Percentiles rank a stretch among this genome's conserved stretches.
phyloP scores from a whole-genome alignment of 2,329 filamentous ascomycete genomes.

The Aspergillus intermedius region DNA sequence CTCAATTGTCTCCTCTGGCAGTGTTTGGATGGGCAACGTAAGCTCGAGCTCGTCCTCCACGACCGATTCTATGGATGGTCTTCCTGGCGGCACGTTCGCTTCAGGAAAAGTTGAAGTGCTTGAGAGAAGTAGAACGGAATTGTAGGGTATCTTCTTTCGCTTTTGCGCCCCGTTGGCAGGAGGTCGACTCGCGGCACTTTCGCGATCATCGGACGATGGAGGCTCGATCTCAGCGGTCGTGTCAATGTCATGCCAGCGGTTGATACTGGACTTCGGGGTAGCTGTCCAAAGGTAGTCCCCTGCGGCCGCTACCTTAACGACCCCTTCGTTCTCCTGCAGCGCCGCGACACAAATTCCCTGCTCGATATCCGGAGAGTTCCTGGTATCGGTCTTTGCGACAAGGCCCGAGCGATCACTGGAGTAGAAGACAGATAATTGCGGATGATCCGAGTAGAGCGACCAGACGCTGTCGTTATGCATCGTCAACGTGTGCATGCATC shows the following conservation, averaged over 20 bases:
- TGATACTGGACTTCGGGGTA: constrained; percentile 84
- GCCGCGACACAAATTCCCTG: constrained; percentile 86
- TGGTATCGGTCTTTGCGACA: constrained; percentile 92
- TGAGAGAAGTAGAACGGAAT: constrained; percentile 73
- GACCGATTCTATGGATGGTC: constrained; percentile 46
- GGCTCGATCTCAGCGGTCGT: constrained; percentile 62
- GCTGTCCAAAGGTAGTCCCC: constrained; percentile 83
- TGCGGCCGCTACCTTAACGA: constrained; percentile 53
- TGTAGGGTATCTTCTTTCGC: constrained; percentile 61
- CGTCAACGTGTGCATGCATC: constrained; percentile 95
- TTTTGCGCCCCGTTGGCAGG: constrained; percentile 26
- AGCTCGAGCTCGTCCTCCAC: constrained; percentile 44
- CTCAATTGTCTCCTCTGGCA: constrained; percentile 77
- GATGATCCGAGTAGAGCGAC: constrained; percentile 86
- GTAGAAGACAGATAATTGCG: constrained; percentile 82
- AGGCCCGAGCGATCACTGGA: constrained; percentile 87
- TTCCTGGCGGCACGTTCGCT: constrained; percentile 45
- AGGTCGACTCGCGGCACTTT: constrained; percentile 42
- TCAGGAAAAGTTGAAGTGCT: constrained; percentile 76
- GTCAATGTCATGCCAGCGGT: constrained; percentile 83
- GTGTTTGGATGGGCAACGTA: constrained; percentile 58
- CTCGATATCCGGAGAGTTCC: constrained; percentile 68
- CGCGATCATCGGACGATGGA: constrained; percentile 14
- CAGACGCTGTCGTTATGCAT: constrained; percentile 99
- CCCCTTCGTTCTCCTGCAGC: constrained; percentile 78